Evolutionary conservation across 1,284 basidiomycete species (phyloP).

Genomic region (Takashimella koratensis): DNA sequence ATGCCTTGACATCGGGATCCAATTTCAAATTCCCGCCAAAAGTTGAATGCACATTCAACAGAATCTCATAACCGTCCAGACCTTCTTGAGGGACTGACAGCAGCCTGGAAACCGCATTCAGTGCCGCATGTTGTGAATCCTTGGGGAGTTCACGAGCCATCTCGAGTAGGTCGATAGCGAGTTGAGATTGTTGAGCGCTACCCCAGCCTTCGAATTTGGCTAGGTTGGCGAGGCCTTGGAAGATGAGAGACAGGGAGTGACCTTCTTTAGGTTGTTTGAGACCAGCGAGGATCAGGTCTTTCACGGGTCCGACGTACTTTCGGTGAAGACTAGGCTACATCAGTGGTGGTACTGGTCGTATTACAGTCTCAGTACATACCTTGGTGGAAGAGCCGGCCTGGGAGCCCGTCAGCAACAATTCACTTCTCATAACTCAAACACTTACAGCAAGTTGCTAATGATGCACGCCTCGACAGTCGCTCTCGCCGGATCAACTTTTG

Average conservation of each 20-base stretch:
- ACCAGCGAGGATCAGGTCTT: slow-evolving; percentile 31
- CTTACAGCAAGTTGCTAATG: slow-evolving; percentile 51
- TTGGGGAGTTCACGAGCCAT: slow-evolving; percentile 35
- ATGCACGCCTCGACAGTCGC: slow-evolving; percentile 52
- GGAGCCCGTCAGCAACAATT: slow-evolving; percentile 48
- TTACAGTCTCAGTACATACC: slow-evolving; percentile 54
- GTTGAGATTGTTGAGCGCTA: slow-evolving; percentile 23
- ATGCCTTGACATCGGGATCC: slow-evolving; percentile 31
- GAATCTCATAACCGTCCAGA: slow-evolving; percentile 31
- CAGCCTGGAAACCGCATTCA: slow-evolving; percentile 32
- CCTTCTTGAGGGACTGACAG: slow-evolving; percentile 29
- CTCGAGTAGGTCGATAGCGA: slow-evolving; percentile 32
- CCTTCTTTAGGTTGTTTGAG: slow-evolving; percentile 19
- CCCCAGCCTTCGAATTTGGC: slow-evolving; percentile 34
- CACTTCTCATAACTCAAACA: slow-evolving; percentile 47
- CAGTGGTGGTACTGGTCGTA: background rate
- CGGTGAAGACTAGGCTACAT: slow-evolving; percentile 20
- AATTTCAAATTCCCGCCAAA: slow-evolving; percentile 24
- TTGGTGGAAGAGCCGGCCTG: background rate
- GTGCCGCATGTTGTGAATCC: slow-evolving; percentile 36
- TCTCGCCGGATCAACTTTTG: slow-evolving; percentile 61
- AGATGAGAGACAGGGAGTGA: slow-evolving; percentile 29
- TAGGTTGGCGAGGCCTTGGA: slow-evolving; percentile 39
- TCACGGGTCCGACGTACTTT: slow-evolving; percentile 38
- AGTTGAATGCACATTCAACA: slow-evolving; percentile 31